These are phyloP conservation scores for Coniella lustricola DNA, from an alignment of 2,329 filamentous ascomycete genomes.

Conservation along the genomic window DNA sequence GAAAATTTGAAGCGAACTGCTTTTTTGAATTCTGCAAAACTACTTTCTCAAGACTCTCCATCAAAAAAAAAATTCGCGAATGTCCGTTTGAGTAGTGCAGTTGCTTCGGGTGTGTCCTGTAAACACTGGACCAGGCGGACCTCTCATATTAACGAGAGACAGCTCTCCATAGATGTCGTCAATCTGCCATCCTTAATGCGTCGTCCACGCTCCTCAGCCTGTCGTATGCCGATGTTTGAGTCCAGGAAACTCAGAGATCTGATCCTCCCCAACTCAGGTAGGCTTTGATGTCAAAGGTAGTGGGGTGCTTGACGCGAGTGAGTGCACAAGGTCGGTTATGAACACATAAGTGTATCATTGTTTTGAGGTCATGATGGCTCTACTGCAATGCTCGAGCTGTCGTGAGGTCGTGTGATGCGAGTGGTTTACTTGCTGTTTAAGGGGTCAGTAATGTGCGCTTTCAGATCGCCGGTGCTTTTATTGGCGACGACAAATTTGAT, in stretches of 20 bases:
- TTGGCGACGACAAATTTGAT: neutral
- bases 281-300: slow-evolving; percentile 1
- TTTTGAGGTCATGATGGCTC: slow-evolving; percentile 25
- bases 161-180: slow-evolving; percentile 11
- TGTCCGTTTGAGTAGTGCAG: slow-evolving; percentile 9
- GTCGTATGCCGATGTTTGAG: slow-evolving; percentile 13
- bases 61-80: slow-evolving; percentile 1
- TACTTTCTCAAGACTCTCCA: slow-evolving; percentile 5
- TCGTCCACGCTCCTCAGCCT: slow-evolving; percentile 6
- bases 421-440: slow-evolving; percentile 58
- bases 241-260: slow-evolving; percentile 17
- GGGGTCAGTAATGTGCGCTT: slow-evolving; percentile 27
- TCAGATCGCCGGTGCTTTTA: too few species aligned
- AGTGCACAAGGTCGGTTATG: slow-evolving; percentile 15
- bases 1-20: slow-evolving; percentile 12
- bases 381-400: slow-evolving; percentile 30
- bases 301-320: slow-evolving; percentile 9
- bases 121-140: slow-evolving; percentile 13
- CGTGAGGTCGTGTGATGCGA: slow-evolving; percentile 48
- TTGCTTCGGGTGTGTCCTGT: slow-evolving; percentile 10
- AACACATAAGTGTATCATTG: slow-evolving; percentile 7
- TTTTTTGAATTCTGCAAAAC: slow-evolving; percentile 11
- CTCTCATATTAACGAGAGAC: slow-evolving; percentile 9
- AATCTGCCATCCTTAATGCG: slow-evolving; percentile 12
- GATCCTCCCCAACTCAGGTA: slow-evolving; percentile 19